Conservation (phyloP, 2,329 filamentous ascomycete genomes). For the Fusarium paranaense region DNA sequence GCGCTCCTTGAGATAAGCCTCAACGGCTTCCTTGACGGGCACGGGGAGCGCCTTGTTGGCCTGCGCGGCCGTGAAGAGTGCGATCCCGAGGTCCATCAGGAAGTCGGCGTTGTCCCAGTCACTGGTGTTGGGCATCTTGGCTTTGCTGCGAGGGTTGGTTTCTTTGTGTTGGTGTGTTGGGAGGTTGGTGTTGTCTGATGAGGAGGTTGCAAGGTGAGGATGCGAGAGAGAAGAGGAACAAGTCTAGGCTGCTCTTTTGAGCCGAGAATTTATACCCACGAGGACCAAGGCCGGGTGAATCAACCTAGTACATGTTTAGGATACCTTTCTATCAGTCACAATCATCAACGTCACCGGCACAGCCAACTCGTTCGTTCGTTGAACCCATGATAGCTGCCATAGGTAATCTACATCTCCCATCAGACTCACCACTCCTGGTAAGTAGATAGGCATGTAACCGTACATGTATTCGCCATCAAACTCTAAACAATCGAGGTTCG, state of each 20-base stretch:
- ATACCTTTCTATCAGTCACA: background rate
- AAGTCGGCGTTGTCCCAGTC: slow-evolving; percentile 50
- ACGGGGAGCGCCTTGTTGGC: slow-evolving; percentile 43
- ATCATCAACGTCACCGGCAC: background rate
- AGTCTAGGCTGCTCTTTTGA: background rate
- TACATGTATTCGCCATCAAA: background rate
- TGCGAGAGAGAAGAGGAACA: background rate
- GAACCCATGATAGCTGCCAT: background rate
- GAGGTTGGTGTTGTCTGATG: background rate
- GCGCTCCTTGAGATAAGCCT: slow-evolving; percentile 46
- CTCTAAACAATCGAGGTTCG: background rate
- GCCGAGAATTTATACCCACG: background rate
- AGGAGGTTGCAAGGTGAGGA: background rate
- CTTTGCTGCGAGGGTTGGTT: background rate
- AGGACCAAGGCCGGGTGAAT: background rate
- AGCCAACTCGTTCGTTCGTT: background rate
- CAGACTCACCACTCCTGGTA: background rate
- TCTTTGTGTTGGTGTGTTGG: background rate
- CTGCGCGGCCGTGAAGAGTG: slow-evolving; percentile 48
- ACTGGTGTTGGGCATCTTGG: slow-evolving; percentile 36
- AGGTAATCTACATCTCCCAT: background rate
- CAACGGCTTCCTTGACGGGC: slow-evolving; percentile 47
- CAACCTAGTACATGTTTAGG: background rate
- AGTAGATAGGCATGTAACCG: background rate
- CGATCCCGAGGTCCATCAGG: slow-evolving; percentile 49